These are phyloP conservation scores for Sequoia sempervirens DNA, from an alignment of 75 land plant genomes.

Conservation along the genomic window DNA sequence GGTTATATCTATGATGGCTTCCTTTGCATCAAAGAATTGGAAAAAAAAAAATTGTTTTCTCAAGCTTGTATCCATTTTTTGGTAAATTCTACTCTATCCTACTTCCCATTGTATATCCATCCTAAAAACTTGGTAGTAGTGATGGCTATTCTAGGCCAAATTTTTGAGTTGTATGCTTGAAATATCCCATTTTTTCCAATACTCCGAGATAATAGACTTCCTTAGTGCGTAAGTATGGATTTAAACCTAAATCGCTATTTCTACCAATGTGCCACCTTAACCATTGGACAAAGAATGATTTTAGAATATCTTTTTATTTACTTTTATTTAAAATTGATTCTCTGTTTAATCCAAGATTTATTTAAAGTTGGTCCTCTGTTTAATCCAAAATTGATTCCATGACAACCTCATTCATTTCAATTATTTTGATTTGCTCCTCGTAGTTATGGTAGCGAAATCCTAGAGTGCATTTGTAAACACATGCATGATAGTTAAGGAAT, in stretches of 20 bases:
- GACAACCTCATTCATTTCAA: background rate
- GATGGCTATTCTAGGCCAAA: background rate
- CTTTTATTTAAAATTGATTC: background rate
- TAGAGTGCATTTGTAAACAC: background rate
- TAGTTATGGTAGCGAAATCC: background rate
- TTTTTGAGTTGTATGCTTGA: background rate
- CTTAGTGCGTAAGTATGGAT: background rate
- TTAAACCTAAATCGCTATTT: background rate
- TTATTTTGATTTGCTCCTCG: background rate
- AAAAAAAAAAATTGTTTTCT: too few relatives aligned
- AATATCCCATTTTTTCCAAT: background rate
- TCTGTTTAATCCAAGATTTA: too few relatives aligned
- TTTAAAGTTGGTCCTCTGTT: background rate
- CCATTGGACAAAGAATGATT: background rate
- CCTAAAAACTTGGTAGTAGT: background rate
- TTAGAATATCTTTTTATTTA: too few relatives aligned
- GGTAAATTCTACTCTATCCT: background rate
- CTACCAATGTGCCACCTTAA: background rate
- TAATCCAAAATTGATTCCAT: background rate
- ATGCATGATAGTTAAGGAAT: background rate
- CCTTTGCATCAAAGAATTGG: background rate
- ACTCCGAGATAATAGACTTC: too few relatives aligned
- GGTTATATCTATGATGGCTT: background rate
- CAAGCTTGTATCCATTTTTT: background rate
- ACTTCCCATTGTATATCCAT: background rate